Conservation (phyloP, 192 early-diverging fungal species). For the Coemansia sp. region DNA sequence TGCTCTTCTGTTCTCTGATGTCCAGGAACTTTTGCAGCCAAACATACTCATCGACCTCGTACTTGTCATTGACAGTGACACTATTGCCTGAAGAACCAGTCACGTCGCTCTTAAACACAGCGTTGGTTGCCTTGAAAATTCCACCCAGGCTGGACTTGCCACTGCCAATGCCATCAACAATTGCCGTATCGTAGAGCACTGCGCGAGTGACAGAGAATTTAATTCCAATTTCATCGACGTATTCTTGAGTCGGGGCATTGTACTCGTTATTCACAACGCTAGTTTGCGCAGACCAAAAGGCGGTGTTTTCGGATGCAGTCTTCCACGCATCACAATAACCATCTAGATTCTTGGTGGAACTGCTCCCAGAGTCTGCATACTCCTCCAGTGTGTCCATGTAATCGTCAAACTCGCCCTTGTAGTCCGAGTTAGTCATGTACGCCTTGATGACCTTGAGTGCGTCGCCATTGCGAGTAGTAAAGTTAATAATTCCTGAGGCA, state of each 20-base stretch:
- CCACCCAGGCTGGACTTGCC: neutral
- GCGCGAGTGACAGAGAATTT: neutral
- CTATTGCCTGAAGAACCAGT: neutral
- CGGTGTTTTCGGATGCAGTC: neutral
- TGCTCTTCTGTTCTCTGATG: neutral
- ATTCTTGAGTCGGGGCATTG: neutral
- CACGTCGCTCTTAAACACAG: neutral
- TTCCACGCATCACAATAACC: constrained; percentile 3
- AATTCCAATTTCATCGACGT: neutral
- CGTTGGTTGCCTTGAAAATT: constrained; percentile 1
- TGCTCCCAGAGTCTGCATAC: neutral
- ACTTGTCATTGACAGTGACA: neutral
- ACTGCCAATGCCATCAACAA: neutral
- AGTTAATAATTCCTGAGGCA: constrained; percentile 2
- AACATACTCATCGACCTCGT: neutral
- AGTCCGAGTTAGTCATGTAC: neutral
- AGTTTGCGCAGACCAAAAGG: neutral
- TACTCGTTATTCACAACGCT: neutral
- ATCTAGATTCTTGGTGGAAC: neutral
- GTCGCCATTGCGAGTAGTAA: neutral
- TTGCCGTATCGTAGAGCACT: constrained; percentile 1
- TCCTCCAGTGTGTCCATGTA: neutral
- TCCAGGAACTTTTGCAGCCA: neutral
- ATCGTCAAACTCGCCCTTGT: neutral
- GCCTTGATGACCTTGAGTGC: neutral